phyloP scores from a whole-genome alignment of 129 eudicot genomes.

The Saposhnikovia divaricata region DNA sequence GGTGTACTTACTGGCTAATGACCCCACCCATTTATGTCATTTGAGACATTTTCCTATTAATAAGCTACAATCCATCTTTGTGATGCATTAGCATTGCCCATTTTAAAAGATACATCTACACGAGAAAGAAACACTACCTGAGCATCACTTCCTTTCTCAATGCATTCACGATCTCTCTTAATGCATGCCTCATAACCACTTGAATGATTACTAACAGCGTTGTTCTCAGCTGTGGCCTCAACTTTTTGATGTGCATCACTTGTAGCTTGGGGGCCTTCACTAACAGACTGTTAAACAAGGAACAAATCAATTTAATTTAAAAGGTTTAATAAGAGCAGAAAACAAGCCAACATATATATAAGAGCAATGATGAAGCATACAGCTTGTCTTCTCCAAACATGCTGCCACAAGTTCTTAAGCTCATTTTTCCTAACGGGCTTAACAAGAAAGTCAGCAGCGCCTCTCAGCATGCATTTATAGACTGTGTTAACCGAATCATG shows the following conservation, averaged over 20 bases:
- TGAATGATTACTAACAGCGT: constrained; percentile 73
- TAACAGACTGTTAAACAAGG: constrained; percentile 33
- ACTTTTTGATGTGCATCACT: constrained; percentile 54
- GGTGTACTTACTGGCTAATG: not conserved
- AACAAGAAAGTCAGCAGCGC: constrained; percentile 86
- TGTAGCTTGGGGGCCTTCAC: constrained; percentile 41
- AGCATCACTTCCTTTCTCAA: constrained; percentile 91
- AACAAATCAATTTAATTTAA: constrained; percentile 14
- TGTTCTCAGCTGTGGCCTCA: constrained; percentile 89
- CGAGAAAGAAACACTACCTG: constrained; percentile 46
- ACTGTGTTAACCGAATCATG: constrained; percentile 79
- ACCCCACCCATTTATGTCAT: not conserved
- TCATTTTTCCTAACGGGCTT: constrained; percentile 88
- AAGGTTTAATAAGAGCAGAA: not conserved
- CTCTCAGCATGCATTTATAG: constrained; percentile 76
- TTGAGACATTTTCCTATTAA: not conserved
- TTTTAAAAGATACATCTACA: not conserved
- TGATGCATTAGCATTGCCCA: not conserved
- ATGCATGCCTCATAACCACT: constrained; percentile 67
- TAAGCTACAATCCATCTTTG: not conserved
- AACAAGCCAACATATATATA: not conserved
- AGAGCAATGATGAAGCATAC: constrained; percentile 20
- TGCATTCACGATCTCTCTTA: constrained; percentile 50
- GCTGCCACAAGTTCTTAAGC: constrained; percentile 89
- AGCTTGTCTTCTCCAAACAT: constrained; percentile 80